Conservation (phyloP, 1,284 basidiomycete genomes). For the Malassezia nana region DNA sequence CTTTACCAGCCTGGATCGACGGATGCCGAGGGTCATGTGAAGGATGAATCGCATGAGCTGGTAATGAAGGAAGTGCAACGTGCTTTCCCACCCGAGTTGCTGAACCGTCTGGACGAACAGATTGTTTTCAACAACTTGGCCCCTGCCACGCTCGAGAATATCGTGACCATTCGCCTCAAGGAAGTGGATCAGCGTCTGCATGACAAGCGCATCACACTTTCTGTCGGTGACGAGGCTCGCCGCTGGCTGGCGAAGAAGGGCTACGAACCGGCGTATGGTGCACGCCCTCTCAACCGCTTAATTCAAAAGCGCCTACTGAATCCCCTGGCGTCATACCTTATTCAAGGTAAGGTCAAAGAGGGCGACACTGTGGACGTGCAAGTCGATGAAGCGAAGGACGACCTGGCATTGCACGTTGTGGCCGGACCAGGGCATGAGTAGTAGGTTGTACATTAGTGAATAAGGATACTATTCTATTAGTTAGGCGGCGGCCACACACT, state of each 20-base stretch:
- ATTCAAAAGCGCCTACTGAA: slow-evolving; percentile 38
- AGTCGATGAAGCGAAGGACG: slow-evolving; percentile 2
- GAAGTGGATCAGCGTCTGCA: slow-evolving; percentile 21
- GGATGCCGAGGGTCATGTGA: slow-evolving; percentile 58
- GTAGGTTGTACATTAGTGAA: background rate
- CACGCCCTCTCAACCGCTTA: slow-evolving; percentile 55
- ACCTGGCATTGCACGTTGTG: background rate
- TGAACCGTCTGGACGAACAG: slow-evolving; percentile 71
- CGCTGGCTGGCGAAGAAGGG: slow-evolving; percentile 69
- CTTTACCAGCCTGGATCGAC: slow-evolving; percentile 63
- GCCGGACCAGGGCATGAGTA: background rate
- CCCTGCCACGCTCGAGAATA: slow-evolving; percentile 64
- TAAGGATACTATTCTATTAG: background rate
- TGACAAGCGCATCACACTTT: slow-evolving; percentile 57
- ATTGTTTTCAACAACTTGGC: slow-evolving; percentile 60
- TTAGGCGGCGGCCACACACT: slow-evolving; percentile 9
- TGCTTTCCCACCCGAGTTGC: slow-evolving; percentile 64
- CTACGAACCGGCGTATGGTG: slow-evolving; percentile 75
- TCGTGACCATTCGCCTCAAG: slow-evolving; percentile 58
- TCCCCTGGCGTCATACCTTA: slow-evolving; percentile 30
- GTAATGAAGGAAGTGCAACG: slow-evolving; percentile 64
- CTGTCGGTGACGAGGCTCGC: slow-evolving; percentile 59
- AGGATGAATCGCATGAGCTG: slow-evolving; percentile 56
- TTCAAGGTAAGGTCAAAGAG: slow-evolving; percentile 20
- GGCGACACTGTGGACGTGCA: slow-evolving; percentile 22